Evolutionary conservation across 192 early-diverging fungal species (phyloP), one percentile per base, ranked within the genome.

Genomic region (Coemansia sp.): DNA sequence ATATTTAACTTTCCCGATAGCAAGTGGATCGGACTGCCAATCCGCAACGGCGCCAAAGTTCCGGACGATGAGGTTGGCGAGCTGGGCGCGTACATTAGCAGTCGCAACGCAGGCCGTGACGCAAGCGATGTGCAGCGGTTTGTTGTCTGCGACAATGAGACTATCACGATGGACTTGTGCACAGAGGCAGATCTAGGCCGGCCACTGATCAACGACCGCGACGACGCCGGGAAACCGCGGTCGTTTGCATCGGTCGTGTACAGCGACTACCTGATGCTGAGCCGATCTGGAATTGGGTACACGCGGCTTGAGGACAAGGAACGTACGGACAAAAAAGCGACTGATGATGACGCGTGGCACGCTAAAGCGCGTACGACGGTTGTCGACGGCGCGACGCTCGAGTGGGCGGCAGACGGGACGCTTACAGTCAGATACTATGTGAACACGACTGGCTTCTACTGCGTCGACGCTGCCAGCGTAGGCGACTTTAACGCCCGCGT

Each of bases 391-490:
- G 82, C 77, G 5, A 76, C 82, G 15, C 77, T 72, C 43, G 66
- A 76, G 38, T 76, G 71, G 73, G 17, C 48, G 17, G 62, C 65
- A 7, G 68, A 72, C 24, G 74, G 77, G 10, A 75, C 66, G 5
- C 64, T 77, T 12, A 70, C 61, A 15, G 69, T 85, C 19, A 74
- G 68, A 22, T 96, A 94, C 72, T 58, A 79, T 23, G 87, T 94
- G 4, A 72, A 84, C 21, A 74, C 83, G 4, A 93, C 94, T 1
- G 96, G 94, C 21, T 92, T 88, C 74, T 98, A 94, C 71, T 98
- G 96, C 69, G 83, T 91, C 1, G 80, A 71, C 8, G 82, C 69
- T 0, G 43, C 60, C 6, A 72, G 72, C 48, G 35, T 53, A 38
- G 67, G 56, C 22, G 81, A 76, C 57, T 91, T 86, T 72, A 62